A percentile compares a stretch with the other conserved stretches of the same genome.
Conservation (phyloP, 1,284 basidiomycete species). For the Trametes hirsuta region DNA sequence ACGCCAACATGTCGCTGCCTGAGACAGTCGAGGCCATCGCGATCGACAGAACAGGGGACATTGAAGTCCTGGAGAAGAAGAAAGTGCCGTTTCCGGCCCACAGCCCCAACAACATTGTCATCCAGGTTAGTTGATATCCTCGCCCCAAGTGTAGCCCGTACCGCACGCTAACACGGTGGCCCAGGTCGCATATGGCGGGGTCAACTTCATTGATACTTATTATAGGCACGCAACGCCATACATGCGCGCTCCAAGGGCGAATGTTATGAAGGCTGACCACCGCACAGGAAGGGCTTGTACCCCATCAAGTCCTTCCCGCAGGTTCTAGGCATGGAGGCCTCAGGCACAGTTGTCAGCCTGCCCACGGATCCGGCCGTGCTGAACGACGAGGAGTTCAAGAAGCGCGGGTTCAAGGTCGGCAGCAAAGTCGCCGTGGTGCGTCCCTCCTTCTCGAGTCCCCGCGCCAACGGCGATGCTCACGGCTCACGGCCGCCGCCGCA, state of each 20-base stretch:
- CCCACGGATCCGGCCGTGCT: constrained; percentile 43
- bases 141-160: constrained; percentile 22
- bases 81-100: constrained; percentile 65
- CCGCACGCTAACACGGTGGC: neutral
- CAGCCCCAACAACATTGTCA: constrained; percentile 68
- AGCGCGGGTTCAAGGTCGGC: constrained; percentile 45
- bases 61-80: constrained; percentile 78
- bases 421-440: constrained; percentile 46
- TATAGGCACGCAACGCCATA: constrained; percentile 45
- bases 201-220: constrained; percentile 91
- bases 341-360: constrained; percentile 59
- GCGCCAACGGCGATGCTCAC: neutral
- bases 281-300: constrained; percentile 39
- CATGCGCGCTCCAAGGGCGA: too few relatives aligned
- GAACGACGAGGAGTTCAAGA: constrained; percentile 40
- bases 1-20: constrained; percentile 52
- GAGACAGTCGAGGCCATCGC: constrained; percentile 59
- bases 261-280: neutral
- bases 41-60: constrained; percentile 67
- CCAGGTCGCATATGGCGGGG: constrained; percentile 71
- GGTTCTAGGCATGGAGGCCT: constrained; percentile 62
- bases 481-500: neutral
- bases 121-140: constrained; percentile 64
- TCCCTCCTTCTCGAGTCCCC: constrained; percentile 37
- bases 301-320: constrained; percentile 50